Base-by-base conservation (phyloP, 306 rosid species). In the Ormosia emarginata region DNA sequence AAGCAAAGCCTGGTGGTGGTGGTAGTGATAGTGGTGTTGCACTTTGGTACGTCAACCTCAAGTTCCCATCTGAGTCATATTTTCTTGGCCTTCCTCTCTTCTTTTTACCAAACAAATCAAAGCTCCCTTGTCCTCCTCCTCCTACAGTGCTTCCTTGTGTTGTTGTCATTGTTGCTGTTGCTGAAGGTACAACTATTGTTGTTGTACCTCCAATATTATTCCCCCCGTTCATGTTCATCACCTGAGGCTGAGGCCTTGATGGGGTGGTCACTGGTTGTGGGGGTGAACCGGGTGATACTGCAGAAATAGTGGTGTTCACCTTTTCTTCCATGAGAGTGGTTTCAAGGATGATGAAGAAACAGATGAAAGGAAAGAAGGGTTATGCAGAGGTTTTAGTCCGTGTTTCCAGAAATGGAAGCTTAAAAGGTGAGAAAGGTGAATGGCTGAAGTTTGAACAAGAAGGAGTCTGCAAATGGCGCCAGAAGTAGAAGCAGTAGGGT, bases 61-160 rank as follows among this genome's bases (percentile, higher is more conserved):
- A 76, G 82, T 91, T 94, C 80, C 97, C 92, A 32, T 90, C 91
- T 17, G 93, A 71, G 9, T 92, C 97, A 59, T 94, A 92, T 81
- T 94, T 92, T 78, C 97, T 92, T 0, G 97, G 97, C 74, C 94
- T 89, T 49, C 97, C 98, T 82, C 97, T 90, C 66, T 90, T 94
- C 90, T 92, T 94, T 64, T 88, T 91, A 71, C 87, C 96, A 9
- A 78, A 78, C 86, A 85, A 85, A 61, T 90, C 95, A 8, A 80
- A 84, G 40, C 88, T 75, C 14, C 78, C 64, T 33, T 11, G 75
- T 2, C 79, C 82, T n/a, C 79, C 82, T n/a, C 84, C 73, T 9
- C 24, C 85, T 5, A 71, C 83, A 1, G 49, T 74, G 17, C 49
- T 64, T 65, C 50, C 87, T 4, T 79, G 67, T 32, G 82, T 7